Percentiles rank a stretch among this genome's conserved stretches.
phyloP scores from a whole-genome alignment of 352 stramenopile genomes.

The Globisporangium cederbergense region DNA sequence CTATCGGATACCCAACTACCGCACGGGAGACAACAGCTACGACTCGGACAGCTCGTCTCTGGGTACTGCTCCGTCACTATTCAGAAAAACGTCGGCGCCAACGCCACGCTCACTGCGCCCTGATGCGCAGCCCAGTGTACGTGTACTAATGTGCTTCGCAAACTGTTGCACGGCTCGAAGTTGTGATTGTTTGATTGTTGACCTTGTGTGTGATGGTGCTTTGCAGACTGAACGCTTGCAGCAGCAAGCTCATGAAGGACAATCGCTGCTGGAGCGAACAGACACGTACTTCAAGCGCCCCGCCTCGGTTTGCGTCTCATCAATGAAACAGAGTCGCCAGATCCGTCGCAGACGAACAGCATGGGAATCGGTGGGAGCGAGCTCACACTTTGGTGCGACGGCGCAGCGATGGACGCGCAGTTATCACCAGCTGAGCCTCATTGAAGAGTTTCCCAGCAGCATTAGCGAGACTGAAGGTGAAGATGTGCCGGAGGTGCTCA shows the following conservation, averaged over 20 bases:
- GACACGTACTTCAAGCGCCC: conserved; percentile 48
- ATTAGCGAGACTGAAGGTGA: conserved; percentile 24
- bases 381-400: conserved; percentile 48
- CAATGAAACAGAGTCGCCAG: conserved; percentile 39
- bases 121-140: background rate
- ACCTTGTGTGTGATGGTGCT: too few species aligned
- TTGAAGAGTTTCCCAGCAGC: conserved; percentile 43
- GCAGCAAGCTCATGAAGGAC: conserved; percentile 26
- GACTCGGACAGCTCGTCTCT: conserved; percentile 50
- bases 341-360: conserved; percentile 36
- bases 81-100: conserved; percentile 54
- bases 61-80: conserved; percentile 28
- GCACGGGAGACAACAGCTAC: conserved; percentile 19
- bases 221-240: background rate
- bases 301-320: conserved; percentile 51
- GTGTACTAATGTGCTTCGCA: too few species aligned
- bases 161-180: background rate
- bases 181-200: background rate
- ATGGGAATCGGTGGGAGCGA: conserved; percentile 62
- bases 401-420: conserved; percentile 64
- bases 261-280: conserved; percentile 57
- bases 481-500: background rate
- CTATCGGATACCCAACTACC: conserved; percentile 26
- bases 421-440: conserved; percentile 59
- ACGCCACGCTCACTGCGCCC: conserved; percentile 39